Base-by-base conservation (phyloP, 345 rosid species). In the Schrenkiella parvula region DNA sequence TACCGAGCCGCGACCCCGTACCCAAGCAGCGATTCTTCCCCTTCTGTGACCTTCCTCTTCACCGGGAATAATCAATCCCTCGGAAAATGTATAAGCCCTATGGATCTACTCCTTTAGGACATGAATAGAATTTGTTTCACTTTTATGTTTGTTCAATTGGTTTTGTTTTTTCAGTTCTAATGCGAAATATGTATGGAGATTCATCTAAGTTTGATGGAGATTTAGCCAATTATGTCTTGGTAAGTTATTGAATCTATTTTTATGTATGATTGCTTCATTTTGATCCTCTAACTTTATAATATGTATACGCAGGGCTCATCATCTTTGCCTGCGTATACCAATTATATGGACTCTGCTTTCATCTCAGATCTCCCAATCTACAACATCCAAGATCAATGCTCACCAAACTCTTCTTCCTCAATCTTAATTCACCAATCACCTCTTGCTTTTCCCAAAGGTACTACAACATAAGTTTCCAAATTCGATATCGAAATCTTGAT, bases 51-150 rank as follows among this genome's bases (percentile, higher is more conserved):
- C 32, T 17, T 84, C 63, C 88, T 95, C 58, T 67, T 87, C 70
- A 92, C 99, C 0, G 98, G 99, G 13, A 62, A 53, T 32, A 88
- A 92, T 72, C 86, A 64, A n/a, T 71, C 98, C 0, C 79, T 92
- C 15, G 98, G 95, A 80, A 42, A 78, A 80, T 37, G 97, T 95
- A 80, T 74, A 22, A 50, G 44, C 43, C 69, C 19, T 59, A 50
- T 39, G n/a, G 1, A 44, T 54, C 19, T 21, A 10, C 38, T 63
- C 23, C n/a, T 60, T 71, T 31, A 0, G 1, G 29, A 72, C 5
- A 53, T 29, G 12, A 19, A 29, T 46, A 44, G 17, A 31, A 3
- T 5, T 43, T 2, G 1, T 28, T 9, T 55, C 4, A 22, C 3
- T 32, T 23, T 31, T 3, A 3, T 23, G 2, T 58, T 50, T 43